Percentiles rank a stretch among this genome's conserved stretches.
These are phyloP conservation scores for Neopestalotiopsis rosae DNA, from an alignment of 2,329 filamentous ascomycete genomes.

Conservation along the genomic window DNA sequence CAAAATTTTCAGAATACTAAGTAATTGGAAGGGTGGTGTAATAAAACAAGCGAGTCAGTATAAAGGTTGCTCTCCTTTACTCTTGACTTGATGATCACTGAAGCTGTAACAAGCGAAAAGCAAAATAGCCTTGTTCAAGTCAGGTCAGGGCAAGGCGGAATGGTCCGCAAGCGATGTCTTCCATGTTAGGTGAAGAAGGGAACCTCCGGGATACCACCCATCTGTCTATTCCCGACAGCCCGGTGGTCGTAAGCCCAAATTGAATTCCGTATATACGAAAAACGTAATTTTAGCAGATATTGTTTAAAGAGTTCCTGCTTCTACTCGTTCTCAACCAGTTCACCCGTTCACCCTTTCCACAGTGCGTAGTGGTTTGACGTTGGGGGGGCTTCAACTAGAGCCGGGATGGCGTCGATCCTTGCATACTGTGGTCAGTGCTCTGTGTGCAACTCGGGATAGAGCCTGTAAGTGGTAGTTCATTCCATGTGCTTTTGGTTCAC, in stretches of 20 bases:
- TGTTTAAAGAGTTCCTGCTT: neutral
- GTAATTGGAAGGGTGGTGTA: too few relatives aligned
- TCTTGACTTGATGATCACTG: too few relatives aligned
- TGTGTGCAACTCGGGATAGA: neutral
- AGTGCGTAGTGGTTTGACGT: neutral
- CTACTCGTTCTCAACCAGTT: too few relatives aligned
- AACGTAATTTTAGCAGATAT: neutral
- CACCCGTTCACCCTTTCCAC: neutral
- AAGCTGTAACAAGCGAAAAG: too few relatives aligned
- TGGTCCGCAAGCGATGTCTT: too few relatives aligned
- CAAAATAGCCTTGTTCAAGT: too few relatives aligned
- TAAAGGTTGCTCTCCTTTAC: neutral
- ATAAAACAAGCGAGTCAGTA: neutral
- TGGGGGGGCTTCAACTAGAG: neutral
- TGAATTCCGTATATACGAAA: too few relatives aligned
- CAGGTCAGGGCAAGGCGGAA: too few relatives aligned
- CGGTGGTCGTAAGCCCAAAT: too few relatives aligned
- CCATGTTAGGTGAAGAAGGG: too few relatives aligned
- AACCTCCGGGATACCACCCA: too few relatives aligned
- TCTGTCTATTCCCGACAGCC: too few relatives aligned
- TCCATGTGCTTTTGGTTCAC: conserved; percentile 1
- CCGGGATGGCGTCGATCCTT: neutral
- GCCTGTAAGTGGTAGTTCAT: neutral
- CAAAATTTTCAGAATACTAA: neutral
- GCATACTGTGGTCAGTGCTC: conserved; percentile 2